phyloP scores from a whole-genome alignment of 2,329 filamentous ascomycete genomes.

The Calonectria hongkongensis region DNA sequence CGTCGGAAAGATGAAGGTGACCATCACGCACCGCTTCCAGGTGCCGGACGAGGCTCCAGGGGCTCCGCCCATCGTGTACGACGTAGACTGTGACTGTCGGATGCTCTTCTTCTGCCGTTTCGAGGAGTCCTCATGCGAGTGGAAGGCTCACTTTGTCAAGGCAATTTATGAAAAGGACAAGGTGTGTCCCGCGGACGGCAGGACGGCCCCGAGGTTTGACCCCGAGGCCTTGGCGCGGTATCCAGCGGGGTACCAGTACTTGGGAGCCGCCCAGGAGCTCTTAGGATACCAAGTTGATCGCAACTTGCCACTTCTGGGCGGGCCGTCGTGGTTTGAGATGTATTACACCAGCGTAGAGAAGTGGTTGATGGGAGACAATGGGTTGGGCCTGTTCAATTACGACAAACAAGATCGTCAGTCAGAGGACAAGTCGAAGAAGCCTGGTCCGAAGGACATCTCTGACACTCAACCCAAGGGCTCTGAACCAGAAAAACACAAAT shows the following conservation, averaged over 20 bases:
- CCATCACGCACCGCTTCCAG: slow-evolving; percentile 28
- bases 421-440: neutral
- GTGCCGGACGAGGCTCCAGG: neutral
- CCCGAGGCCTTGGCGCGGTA: neutral
- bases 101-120: slow-evolving; percentile 22
- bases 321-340: slow-evolving; percentile 18
- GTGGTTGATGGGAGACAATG: slow-evolving; percentile 3
- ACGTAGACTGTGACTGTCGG: slow-evolving; percentile 23
- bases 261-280: neutral
- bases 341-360: slow-evolving; percentile 14
- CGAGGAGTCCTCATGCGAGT: neutral
- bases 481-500: neutral
- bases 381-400: neutral
- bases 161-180: slow-evolving; percentile 20
- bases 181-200: neutral
- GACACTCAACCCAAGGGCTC: neutral
- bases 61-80: slow-evolving; percentile 6
- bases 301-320: neutral
- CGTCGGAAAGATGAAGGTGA: slow-evolving; percentile 21
- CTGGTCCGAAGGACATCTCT: neutral
- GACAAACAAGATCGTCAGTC: neutral
- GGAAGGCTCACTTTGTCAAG: slow-evolving; percentile 29
- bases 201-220: neutral
- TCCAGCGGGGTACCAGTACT: neutral
- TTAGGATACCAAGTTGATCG: neutral